Evolutionary conservation across 257 asterid genomes (phyloP).

Genomic region (Fraxinus excelsior): DNA sequence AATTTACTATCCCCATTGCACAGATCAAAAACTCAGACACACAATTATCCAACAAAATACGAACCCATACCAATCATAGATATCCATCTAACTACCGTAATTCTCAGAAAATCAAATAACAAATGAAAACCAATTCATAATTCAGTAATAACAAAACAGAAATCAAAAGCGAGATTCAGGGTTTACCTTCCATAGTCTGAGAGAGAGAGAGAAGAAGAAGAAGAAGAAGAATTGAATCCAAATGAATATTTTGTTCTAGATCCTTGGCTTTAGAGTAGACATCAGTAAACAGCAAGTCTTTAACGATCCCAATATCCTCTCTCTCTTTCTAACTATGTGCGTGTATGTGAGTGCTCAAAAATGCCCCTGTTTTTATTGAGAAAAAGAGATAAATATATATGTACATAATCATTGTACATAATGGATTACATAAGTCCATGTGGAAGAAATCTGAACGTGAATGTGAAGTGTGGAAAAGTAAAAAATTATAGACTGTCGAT

Average conservation of each 20-base stretch:
- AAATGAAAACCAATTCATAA: slow-evolving; percentile 20
- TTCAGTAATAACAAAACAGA: slow-evolving; percentile 26
- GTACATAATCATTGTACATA: too few species aligned
- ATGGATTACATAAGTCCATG: too few species aligned
- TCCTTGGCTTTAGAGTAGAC: slow-evolving; percentile 35
- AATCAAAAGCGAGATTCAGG: slow-evolving; percentile 21
- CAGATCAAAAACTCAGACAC: slow-evolving; percentile 1
- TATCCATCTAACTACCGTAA: background rate
- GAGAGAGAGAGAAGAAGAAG: slow-evolving; percentile 7
- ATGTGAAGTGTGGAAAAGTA: too few species aligned
- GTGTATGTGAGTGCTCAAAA: slow-evolving; percentile 20
- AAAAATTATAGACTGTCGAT: too few species aligned
- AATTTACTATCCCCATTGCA: background rate
- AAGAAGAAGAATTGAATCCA: background rate
- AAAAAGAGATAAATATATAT: too few species aligned
- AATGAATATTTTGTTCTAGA: slow-evolving; percentile 22
- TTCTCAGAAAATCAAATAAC: slow-evolving; percentile 11
- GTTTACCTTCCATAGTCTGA: slow-evolving; percentile 43
- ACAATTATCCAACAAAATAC: background rate
- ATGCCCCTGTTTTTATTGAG: slow-evolving; percentile 8
- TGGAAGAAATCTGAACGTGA: too few species aligned
- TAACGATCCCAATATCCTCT: slow-evolving; percentile 27
- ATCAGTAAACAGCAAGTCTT: slow-evolving; percentile 34
- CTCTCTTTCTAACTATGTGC: slow-evolving; percentile 6
- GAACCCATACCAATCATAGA: slow-evolving; percentile 12